These are phyloP conservation scores for Botrytis hyacinthi DNA, from an alignment of 2,329 filamentous ascomycete species.

Conservation along the genomic window DNA sequence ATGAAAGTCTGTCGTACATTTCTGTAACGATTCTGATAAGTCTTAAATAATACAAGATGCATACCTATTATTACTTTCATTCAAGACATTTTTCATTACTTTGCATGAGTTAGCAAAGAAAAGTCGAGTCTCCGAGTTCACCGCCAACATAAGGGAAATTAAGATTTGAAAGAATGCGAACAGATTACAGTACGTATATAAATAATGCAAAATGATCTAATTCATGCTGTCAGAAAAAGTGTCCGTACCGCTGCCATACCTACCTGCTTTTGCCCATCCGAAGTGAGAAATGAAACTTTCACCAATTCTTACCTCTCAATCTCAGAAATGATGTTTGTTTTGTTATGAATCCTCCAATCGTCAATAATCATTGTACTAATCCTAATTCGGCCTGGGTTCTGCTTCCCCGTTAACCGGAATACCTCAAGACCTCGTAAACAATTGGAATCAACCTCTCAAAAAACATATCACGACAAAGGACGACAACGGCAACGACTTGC, in stretches of 20 bases:
- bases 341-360: slow-evolving; percentile 10
- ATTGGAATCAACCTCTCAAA: slow-evolving; percentile 21
- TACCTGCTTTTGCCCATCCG: not conserved
- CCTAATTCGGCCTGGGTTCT: slow-evolving; percentile 10
- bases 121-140: slow-evolving; percentile 17
- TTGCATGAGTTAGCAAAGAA: slow-evolving; percentile 12
- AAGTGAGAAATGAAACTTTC: not conserved
- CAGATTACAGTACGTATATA: not conserved
- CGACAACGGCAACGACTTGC: slow-evolving; percentile 10
- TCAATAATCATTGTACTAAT: slow-evolving; percentile 4
- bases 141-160: slow-evolving; percentile 16
- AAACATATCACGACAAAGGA: slow-evolving; percentile 20
- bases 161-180: slow-evolving; percentile 9
- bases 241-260: not conserved
- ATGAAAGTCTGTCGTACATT: not conserved
- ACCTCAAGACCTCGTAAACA: slow-evolving; percentile 21
- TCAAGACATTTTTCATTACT: slow-evolving; percentile 15
- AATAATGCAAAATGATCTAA: not conserved
- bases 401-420: slow-evolving; percentile 23
- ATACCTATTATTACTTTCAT: not conserved
- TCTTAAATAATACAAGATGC: not conserved
- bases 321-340: slow-evolving; percentile 17
- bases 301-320: not conserved
- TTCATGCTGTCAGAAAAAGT: not conserved
- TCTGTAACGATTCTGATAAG: slow-evolving; percentile 1